Evolutionary conservation across 2,329 filamentous ascomycete species (phyloP).

Genomic region (Cadophora sp.): DNA sequence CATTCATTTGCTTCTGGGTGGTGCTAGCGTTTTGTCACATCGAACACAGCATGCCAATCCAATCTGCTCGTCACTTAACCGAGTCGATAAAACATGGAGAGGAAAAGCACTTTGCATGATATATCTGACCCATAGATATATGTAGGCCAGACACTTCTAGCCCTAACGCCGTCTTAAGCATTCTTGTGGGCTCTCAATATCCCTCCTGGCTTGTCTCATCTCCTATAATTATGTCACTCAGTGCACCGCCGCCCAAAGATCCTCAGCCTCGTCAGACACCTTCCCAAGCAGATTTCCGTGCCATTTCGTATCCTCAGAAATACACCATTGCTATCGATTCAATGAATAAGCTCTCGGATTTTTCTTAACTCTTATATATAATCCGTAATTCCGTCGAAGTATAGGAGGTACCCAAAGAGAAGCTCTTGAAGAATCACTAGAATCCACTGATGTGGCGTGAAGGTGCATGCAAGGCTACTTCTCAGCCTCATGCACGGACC

Average conservation of each 20-base stretch:
- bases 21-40: too few relatives aligned
- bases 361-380: too few relatives aligned
- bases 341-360: too few relatives aligned
- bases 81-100: too few relatives aligned
- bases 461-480: constrained; percentile 5
- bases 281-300: too few relatives aligned
- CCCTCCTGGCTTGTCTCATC: not conserved
- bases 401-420: not conserved
- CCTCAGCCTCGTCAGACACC: too few relatives aligned
- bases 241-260: too few relatives aligned
- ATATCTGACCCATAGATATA: not conserved
- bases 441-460: not conserved
- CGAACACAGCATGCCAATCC: too few relatives aligned
- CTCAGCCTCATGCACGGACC: constrained; percentile 13
- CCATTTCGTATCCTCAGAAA: too few relatives aligned
- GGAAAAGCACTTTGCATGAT: not conserved
- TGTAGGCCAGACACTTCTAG: not conserved
- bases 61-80: too few relatives aligned
- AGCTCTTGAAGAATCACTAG: not conserved
- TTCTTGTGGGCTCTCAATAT: not conserved
- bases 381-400: not conserved
- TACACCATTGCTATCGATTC: too few relatives aligned
- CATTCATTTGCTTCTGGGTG: too few relatives aligned
- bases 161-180: not conserved
- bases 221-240: not conserved